Conservation (phyloP, 2,329 filamentous ascomycete genomes). For the Madurella mycetomatis region DNA sequence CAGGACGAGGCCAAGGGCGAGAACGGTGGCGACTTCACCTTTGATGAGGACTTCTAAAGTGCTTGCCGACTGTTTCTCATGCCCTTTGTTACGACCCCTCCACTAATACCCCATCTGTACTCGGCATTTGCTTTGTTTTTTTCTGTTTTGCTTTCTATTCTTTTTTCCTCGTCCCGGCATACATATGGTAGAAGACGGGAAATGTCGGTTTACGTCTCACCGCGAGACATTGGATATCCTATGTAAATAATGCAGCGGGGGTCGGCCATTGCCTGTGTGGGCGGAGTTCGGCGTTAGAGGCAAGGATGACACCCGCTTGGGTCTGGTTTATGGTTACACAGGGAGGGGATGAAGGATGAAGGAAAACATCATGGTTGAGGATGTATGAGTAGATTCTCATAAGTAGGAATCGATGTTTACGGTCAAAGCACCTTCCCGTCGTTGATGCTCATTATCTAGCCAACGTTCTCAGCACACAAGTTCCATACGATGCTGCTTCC, state of each 20-base stretch:
- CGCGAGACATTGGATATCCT: constrained; percentile 19
- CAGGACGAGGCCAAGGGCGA: constrained; percentile 44
- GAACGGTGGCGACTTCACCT: constrained; percentile 76
- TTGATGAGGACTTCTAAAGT: constrained; percentile 93
- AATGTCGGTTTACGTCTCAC: constrained; percentile 3
- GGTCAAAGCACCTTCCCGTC: not conserved
- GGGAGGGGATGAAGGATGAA: not conserved
- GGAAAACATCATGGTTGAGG: constrained; percentile 1
- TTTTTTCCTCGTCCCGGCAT: not conserved
- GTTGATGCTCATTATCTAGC: too few species aligned
- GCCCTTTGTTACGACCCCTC: constrained; percentile 22
- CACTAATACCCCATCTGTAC: constrained; percentile 27
- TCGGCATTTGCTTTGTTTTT: constrained; percentile 11
- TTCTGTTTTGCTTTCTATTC: constrained; percentile 7
- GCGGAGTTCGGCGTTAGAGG: constrained; percentile 11
- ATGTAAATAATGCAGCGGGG: constrained; percentile 16
- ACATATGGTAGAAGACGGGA: constrained; percentile 19
- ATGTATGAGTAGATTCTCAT: constrained; percentile 25
- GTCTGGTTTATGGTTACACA: constrained; percentile 1
- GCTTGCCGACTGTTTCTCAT: constrained; percentile 14
- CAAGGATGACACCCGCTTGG: not conserved
- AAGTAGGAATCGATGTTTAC: constrained; percentile 14
- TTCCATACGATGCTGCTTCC: too few species aligned
- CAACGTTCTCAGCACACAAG: too few species aligned
- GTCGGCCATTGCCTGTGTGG: constrained; percentile 2